Percentiles rank a stretch among this genome's conserved stretches.
phyloP scores from a whole-genome alignment of 2,329 filamentous ascomycete species.

The Orbilia oligospora region DNA sequence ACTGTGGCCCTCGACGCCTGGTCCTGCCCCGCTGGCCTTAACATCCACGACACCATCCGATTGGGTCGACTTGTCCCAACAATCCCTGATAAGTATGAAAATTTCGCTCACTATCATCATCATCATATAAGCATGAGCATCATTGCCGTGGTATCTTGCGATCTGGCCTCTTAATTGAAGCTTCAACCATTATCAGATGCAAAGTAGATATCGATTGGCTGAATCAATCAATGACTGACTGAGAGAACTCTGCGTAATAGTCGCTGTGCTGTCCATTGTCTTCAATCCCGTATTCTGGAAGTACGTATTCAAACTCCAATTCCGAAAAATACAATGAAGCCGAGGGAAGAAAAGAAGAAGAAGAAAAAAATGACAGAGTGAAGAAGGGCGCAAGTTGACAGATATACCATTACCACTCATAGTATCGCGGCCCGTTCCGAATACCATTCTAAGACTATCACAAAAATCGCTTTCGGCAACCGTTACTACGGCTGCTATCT shows the following conservation, averaged over 20 bases:
- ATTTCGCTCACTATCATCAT: not conserved
- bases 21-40: slow-evolving; percentile 40
- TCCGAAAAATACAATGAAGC: slow-evolving; percentile 68
- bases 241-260: slow-evolving; percentile 69
- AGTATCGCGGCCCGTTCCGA: slow-evolving; percentile 71
- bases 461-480: slow-evolving; percentile 85
- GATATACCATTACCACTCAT: not conserved
- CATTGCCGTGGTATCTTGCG: not conserved
- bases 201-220: not conserved
- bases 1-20: slow-evolving; percentile 48
- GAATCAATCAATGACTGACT: not conserved
- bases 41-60: slow-evolving; percentile 47
- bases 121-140: not conserved
- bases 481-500: slow-evolving; percentile 87
- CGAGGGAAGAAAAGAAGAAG: not conserved
- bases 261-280: slow-evolving; percentile 83
- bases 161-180: slow-evolving; percentile 17
- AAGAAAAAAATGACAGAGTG: not conserved
- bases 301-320: slow-evolving; percentile 75
- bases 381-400: slow-evolving; percentile 18
- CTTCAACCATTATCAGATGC: not conserved
- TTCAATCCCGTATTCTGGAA: slow-evolving; percentile 99
- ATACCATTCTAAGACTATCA: slow-evolving; percentile 90
- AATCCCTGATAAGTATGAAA: slow-evolving; percentile 53
- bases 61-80: slow-evolving; percentile 59